Base-by-base conservation (phyloP, 164 flowering plant genomes). In the Platanus orientalis region DNA sequence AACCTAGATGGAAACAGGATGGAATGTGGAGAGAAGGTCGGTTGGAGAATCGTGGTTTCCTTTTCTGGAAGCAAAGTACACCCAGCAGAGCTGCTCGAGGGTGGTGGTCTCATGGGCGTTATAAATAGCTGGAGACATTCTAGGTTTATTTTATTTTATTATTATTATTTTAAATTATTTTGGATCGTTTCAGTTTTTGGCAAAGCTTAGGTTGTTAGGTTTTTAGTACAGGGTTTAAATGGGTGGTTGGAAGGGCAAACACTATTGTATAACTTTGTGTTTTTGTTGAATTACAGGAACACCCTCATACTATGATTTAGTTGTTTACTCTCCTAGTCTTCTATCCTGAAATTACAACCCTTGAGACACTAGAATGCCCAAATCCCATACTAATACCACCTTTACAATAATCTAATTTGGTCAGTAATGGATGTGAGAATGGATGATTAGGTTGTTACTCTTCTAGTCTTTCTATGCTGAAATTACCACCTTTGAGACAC, bases 101-200 rank as follows among this genome's bases (percentile, higher is more conserved):
- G 28, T 34, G 56, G 23, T 29, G 60, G 58, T 45, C 56, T 68
- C 56, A 42, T 71, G 65, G 69, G 49, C 68, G 68, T 28, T 67
- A 60, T 59, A 64, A 54, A 64, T 64, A 64, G 67, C 39, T 54
- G 26, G 45, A 6, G 58, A 63, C 59, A 57, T 39, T 39, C 29
- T 36, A 45, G 42, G 47, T 58, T 40, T n/a, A n/a, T n/a, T n/a
- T n/a, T n/a, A n/a, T n/a, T n/a, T n/a, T n/a, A n/a, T n/a, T n/a
- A n/a, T n/a, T n/a, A n/a, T n/a, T n/a, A n/a, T 67, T 67, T 62
- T 36, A 63, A 58, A 53, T 62, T 30, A 25, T 44, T 54, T 60
- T 52, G 69, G 59, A 62, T 23, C 52, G 57, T 58, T 63, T 54
- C 16, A 27, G 30, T 67, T 57, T 59, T 17, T 16, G 69, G 74